Base-by-base conservation (phyloP, 176 grass and related monocot genomes). In the Eleusine coracana region DNA sequence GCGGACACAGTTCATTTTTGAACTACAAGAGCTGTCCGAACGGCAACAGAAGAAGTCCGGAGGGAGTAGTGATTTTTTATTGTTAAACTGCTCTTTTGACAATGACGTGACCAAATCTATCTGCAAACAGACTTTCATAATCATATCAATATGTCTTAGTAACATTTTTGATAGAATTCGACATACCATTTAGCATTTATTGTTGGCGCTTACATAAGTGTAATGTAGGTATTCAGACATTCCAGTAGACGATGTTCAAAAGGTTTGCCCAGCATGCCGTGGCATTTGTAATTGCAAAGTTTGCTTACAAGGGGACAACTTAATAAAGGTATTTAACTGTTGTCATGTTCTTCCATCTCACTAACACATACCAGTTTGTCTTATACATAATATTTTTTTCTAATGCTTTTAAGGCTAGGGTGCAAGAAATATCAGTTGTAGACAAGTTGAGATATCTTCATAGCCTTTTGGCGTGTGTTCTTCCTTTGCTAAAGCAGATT, bases 381-480 rank as follows among this genome's bases (percentile, higher is more conserved):
- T 41, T 34, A 62, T 68, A 74, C 56, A 41, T 83, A 62, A 74
- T 17, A 54, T 8, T 6, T 67, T 51, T 18, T 85, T 85, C 68
- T 59, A 74, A 56, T 81, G 76, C 44, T 70, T 81, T 73, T 51
- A 82, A 99, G 96, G 91, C 93, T 54, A 99, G 92, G 85, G 74
- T 96, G 65, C 93, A 90, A 64, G 93, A 99, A 79, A 96, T 99
- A 80, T 51, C 85, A 79, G 85, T 50, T 52, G 87, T 99, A 17
- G 93, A 92, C 78, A 99, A 99, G 89, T 87, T 99, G 84, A 89
- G 79, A 82, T 93, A 99, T 92, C 96, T 99, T 77, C 96, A 99
- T 83, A 92, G 87, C 56, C 87, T 99, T 88, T 82, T 99, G 87
- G 86, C 63, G 6, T 92, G 79, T 88, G 85, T 96, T 83, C 93